phyloP scores from a whole-genome alignment of 2,329 filamentous ascomycete species.

The Aureobasidium sp. region DNA sequence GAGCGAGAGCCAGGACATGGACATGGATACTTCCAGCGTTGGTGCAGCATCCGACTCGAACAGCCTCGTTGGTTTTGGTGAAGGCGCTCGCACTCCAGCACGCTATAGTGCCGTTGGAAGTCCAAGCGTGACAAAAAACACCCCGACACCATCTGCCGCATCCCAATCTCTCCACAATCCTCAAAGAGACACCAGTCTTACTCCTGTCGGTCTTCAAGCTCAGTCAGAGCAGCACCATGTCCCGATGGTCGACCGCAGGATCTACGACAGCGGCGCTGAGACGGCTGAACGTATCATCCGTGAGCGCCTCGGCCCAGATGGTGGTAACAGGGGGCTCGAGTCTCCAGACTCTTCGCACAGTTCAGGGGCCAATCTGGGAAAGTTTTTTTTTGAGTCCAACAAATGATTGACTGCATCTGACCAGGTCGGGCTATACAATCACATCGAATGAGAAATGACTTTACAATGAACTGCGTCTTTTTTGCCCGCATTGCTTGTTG shows the following conservation, averaged over 20 bases:
- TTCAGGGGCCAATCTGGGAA: slow-evolving; percentile 40
- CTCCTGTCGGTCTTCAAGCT: slow-evolving; percentile 24
- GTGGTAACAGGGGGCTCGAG: slow-evolving; percentile 37
- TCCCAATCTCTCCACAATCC: slow-evolving; percentile 27
- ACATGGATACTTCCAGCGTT: slow-evolving; percentile 51
- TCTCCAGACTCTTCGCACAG: slow-evolving; percentile 30
- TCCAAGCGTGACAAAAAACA: slow-evolving; percentile 50
- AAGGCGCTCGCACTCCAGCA: slow-evolving; percentile 62
- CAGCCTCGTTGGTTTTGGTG: slow-evolving; percentile 84
- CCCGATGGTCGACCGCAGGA: slow-evolving; percentile 40
- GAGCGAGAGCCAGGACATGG: slow-evolving; percentile 48
- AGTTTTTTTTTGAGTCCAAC: slow-evolving; percentile 52
- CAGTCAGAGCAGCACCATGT: slow-evolving; percentile 33
- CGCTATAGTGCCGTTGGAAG: slow-evolving; percentile 66
- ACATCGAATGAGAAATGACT: too few relatives aligned
- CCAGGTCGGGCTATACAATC: too few relatives aligned
- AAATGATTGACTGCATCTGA: slow-evolving; percentile 16
- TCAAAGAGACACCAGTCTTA: slow-evolving; percentile 27
- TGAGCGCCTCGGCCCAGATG: slow-evolving; percentile 45
- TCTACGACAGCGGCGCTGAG: slow-evolving; percentile 34
- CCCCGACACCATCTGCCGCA: slow-evolving; percentile 17
- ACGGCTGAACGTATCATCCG: slow-evolving; percentile 59
- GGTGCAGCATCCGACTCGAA: slow-evolving; percentile 79
- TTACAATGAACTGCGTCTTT: too few relatives aligned
- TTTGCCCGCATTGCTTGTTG: too few relatives aligned